Percentiles rank a stretch among this genome's conserved stretches.
Evolutionary conservation across 106 monocot genomes (phyloP).

Genomic region (Amphibolis antarctica): DNA sequence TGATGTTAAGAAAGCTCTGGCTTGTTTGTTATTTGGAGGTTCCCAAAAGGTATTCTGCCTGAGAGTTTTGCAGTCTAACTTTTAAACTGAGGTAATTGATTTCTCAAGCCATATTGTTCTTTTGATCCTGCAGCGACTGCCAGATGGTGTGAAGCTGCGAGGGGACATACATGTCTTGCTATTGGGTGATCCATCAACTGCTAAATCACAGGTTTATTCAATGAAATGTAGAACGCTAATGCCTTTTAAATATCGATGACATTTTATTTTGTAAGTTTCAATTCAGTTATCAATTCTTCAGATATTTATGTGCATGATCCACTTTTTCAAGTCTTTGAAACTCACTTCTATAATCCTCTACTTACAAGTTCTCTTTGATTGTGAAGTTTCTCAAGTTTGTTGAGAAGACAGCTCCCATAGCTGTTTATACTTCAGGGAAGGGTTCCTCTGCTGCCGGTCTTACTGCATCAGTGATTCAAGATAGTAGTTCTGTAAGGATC

Average conservation of each 20-base stretch:
- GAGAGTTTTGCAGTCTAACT: background rate
- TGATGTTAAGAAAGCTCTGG: constrained; percentile 94
- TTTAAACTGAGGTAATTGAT: background rate
- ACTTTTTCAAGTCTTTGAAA: background rate
- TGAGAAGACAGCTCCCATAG: constrained; percentile 93
- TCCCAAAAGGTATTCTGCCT: constrained; percentile 65
- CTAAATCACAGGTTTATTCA: constrained; percentile 81
- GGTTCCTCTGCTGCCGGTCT: constrained; percentile 99
- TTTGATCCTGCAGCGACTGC: constrained; percentile 45
- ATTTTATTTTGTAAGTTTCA: background rate
- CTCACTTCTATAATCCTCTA: background rate
- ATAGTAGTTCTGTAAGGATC: constrained; percentile 67
- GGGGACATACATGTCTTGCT: constrained; percentile 94
- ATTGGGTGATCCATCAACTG: constrained; percentile 96
- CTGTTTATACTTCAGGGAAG: constrained; percentile 98
- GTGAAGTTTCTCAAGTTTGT: constrained; percentile 96
- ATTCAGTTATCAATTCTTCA: background rate
- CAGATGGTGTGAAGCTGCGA: constrained; percentile 89
- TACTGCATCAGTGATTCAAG: constrained; percentile 95
- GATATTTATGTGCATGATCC: background rate
- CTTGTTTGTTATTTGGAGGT: constrained; percentile 89
- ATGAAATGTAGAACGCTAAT: background rate
- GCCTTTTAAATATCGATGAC: background rate
- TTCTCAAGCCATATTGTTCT: background rate
- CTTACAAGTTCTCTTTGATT: constrained; percentile 1